These are phyloP conservation scores for Schizothecium vesticola DNA, from an alignment of 495 filamentous ascomycete genomes.

Conservation along the genomic window DNA sequence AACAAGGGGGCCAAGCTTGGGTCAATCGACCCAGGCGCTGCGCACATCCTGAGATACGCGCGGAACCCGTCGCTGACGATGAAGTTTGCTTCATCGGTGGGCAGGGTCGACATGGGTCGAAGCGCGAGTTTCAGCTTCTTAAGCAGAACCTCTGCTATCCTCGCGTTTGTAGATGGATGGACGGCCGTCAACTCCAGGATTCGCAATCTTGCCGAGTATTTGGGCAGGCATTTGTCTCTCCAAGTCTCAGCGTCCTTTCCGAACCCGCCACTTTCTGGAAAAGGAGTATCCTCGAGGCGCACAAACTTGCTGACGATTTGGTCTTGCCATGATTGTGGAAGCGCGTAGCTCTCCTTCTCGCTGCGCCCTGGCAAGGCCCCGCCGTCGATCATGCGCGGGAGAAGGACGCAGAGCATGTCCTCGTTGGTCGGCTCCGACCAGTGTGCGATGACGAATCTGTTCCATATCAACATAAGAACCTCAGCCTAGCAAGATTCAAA, in stretches of 20 bases:
- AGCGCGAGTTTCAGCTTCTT: conserved; percentile 53
- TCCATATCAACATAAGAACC: conserved; percentile 16
- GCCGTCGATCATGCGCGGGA: conserved; percentile 61
- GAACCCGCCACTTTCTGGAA: conserved; percentile 49
- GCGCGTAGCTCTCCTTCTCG: conserved; percentile 52
- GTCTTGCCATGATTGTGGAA: conserved; percentile 64
- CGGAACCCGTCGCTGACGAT: conserved; percentile 53
- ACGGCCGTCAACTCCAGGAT: conserved; percentile 44
- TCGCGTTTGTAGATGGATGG: conserved; percentile 49
- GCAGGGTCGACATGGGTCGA: conserved; percentile 48
- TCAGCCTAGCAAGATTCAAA: neutral
- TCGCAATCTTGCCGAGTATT: conserved; percentile 49
- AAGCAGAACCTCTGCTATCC: conserved; percentile 50
- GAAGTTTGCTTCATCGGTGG: conserved; percentile 53
- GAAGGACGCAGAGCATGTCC: conserved; percentile 59
- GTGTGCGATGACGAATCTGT: conserved; percentile 63
- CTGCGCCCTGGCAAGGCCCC: conserved; percentile 42
- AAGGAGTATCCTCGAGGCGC: conserved; percentile 48
- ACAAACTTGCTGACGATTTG: conserved; percentile 62
- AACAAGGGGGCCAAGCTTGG: conserved; percentile 51
- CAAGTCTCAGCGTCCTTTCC: conserved; percentile 49
- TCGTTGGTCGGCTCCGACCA: conserved; percentile 62
- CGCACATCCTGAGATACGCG: conserved; percentile 49
- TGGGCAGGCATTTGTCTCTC: conserved; percentile 51
- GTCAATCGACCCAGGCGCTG: conserved; percentile 45